Percentiles rank a stretch among this genome's conserved stretches.
Evolutionary conservation across 1,284 basidiomycete species (phyloP).

Genomic region (Heliocybe sulcata): DNA sequence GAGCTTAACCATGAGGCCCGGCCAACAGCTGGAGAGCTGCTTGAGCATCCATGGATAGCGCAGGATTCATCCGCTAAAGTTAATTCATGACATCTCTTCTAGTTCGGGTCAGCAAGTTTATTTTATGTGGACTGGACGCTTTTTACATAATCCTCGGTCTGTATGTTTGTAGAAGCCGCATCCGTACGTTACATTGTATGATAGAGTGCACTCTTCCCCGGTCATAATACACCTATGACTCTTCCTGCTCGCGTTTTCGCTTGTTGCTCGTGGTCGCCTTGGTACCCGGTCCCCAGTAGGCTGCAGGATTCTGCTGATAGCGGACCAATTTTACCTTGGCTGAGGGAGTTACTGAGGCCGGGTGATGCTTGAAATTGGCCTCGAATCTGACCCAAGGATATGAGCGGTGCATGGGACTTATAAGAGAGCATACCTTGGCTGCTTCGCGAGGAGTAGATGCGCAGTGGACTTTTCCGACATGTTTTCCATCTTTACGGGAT

Average conservation of each 20-base stretch:
- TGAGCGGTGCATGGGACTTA: background rate
- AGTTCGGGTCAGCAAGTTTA: background rate
- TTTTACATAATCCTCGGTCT: background rate
- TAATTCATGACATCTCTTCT: background rate
- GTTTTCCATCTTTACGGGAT: slow-evolving; percentile 84
- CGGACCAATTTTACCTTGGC: slow-evolving; percentile 73
- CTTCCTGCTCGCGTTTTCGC: slow-evolving; percentile 37
- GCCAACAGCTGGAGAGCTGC: slow-evolving; percentile 72
- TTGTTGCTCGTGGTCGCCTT: slow-evolving; percentile 41
- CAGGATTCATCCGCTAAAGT: slow-evolving; percentile 5
- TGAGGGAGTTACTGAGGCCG: slow-evolving; percentile 49
- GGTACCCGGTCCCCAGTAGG: slow-evolving; percentile 89
- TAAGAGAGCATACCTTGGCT: slow-evolving; percentile 43
- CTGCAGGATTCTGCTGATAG: slow-evolving; percentile 88
- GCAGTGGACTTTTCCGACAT: slow-evolving; percentile 69
- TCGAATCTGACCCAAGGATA: slow-evolving; percentile 36
- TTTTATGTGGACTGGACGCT: background rate
- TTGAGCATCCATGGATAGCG: slow-evolving; percentile 70
- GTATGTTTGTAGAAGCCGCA: background rate
- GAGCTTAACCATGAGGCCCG: slow-evolving; percentile 79
- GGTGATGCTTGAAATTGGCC: slow-evolving; percentile 72
- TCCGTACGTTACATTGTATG: background rate
- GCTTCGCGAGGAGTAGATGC: slow-evolving; percentile 54
- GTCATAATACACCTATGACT: slow-evolving; percentile 5
- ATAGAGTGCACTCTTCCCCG: background rate